phyloP scores from a whole-genome alignment of 2,329 filamentous ascomycete genomes.

The Cercospora sp. region DNA sequence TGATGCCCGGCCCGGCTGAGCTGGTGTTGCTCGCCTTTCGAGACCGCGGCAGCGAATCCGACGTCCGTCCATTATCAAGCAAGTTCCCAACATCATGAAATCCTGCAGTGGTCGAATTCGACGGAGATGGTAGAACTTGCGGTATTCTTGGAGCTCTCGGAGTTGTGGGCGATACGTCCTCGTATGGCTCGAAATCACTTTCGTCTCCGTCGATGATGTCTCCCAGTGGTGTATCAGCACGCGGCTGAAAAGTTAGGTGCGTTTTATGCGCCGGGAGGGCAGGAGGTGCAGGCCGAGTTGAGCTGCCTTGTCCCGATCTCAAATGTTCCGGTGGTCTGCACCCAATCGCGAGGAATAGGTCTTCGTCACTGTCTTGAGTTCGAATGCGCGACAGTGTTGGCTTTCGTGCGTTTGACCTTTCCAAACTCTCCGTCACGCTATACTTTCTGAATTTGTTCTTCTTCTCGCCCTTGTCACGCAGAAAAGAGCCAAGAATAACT shows the following conservation, averaged over 20 bases:
- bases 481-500: slow-evolving; percentile 86
- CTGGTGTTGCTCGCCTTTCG: slow-evolving; percentile 64
- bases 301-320: slow-evolving; percentile 32
- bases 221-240: slow-evolving; percentile 5
- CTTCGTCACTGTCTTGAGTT: slow-evolving; percentile 87
- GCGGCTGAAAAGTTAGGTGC: neutral
- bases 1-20: slow-evolving; percentile 45
- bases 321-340: slow-evolving; percentile 61
- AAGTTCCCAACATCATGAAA: slow-evolving; percentile 86
- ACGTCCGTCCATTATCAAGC: slow-evolving; percentile 55
- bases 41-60: slow-evolving; percentile 21
- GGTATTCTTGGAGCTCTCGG: slow-evolving; percentile 5
- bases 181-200: slow-evolving; percentile 12
- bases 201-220: slow-evolving; percentile 24
- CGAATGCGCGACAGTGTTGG: slow-evolving; percentile 63
- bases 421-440: slow-evolving; percentile 54
- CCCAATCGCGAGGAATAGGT: slow-evolving; percentile 78
- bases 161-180: slow-evolving; percentile 13
- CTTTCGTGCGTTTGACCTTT: slow-evolving; percentile 58
- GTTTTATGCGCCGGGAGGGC: slow-evolving; percentile 40
- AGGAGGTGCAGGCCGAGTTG: slow-evolving; percentile 43
- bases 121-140: slow-evolving; percentile 24
- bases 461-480: slow-evolving; percentile 86
- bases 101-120: slow-evolving; percentile 53
- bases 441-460: slow-evolving; percentile 73